Percentiles rank a stretch among this genome's conserved stretches.
phyloP scores from a whole-genome alignment of 2,329 filamentous ascomycete genomes.

The Aspergillus quadricinctus region DNA sequence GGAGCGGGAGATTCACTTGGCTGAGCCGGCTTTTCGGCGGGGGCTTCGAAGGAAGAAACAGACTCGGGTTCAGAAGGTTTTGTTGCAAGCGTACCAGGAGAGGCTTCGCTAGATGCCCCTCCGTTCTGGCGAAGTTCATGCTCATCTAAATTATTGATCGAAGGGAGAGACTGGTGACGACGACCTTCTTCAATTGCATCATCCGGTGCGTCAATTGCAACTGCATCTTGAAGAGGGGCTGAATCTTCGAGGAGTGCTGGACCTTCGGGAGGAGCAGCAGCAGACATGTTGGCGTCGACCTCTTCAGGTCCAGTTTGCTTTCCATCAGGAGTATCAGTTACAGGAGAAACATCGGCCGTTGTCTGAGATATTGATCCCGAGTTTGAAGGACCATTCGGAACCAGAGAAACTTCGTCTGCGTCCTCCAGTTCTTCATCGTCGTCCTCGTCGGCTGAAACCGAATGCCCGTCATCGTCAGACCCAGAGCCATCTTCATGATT shows the following conservation, averaged over 20 bases:
- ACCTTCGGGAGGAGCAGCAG: constrained; percentile 10
- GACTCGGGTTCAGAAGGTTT: constrained; percentile 45
- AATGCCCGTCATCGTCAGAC: constrained; percentile 23
- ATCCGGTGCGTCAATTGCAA: constrained; percentile 1
- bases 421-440: constrained; percentile 27
- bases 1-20: constrained; percentile 39
- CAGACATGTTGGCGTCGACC: not conserved
- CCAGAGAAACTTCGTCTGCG: constrained; percentile 33
- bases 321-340: constrained; percentile 19
- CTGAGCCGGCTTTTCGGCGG: constrained; percentile 31
- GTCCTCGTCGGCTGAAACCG: constrained; percentile 18
- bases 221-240: constrained; percentile 8
- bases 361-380: constrained; percentile 28
- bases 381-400: constrained; percentile 28
- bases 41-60: constrained; percentile 37
- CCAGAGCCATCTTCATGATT: constrained; percentile 22
- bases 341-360: constrained; percentile 18
- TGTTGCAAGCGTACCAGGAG: constrained; percentile 40
- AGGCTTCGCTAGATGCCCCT: constrained; percentile 39
- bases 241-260: not conserved
- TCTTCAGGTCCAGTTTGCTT: not conserved
- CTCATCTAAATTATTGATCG: constrained; percentile 9
- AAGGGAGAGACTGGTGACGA: not conserved
- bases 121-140: constrained; percentile 24
- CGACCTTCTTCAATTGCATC: not conserved